phyloP scores from a whole-genome alignment of 805 yeast species.

The Barnettozyma californica region DNA sequence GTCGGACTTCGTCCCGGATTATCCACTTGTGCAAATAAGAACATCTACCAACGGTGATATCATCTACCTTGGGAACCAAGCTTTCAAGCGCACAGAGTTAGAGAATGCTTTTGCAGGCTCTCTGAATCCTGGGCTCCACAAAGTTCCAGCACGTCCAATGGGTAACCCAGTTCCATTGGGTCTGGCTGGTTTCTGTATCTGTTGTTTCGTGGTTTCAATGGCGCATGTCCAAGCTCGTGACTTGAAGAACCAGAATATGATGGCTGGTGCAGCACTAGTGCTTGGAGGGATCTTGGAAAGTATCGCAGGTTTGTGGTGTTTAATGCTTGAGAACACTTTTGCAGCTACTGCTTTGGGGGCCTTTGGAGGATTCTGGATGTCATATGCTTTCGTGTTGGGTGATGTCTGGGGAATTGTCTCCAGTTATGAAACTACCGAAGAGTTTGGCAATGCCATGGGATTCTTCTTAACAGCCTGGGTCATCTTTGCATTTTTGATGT shows the following conservation, averaged over 20 bases:
- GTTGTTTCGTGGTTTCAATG: slow-evolving; percentile 53
- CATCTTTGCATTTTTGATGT: slow-evolving; percentile 54
- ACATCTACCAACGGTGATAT: slow-evolving; percentile 31
- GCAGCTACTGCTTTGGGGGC: slow-evolving; percentile 52
- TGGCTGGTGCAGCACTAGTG: slow-evolving; percentile 61
- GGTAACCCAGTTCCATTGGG: slow-evolving; percentile 80
- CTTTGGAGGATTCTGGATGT: slow-evolving; percentile 73
- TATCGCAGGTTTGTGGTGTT: slow-evolving; percentile 71
- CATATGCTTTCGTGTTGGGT: slow-evolving; percentile 59
- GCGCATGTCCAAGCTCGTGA: slow-evolving; percentile 65
- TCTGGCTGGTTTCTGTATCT: slow-evolving; percentile 58
- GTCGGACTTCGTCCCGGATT: neutral
- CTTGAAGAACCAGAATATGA: slow-evolving; percentile 51
- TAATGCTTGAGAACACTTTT: slow-evolving; percentile 70
- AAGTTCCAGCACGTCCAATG: slow-evolving; percentile 43
- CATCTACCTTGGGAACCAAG: slow-evolving; percentile 35
- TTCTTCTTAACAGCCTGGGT: slow-evolving; percentile 60
- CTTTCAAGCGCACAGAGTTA: slow-evolving; percentile 49
- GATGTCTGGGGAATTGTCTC: slow-evolving; percentile 53
- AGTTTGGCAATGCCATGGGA: slow-evolving; percentile 48
- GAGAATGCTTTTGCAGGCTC: slow-evolving; percentile 60
- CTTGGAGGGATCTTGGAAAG: slow-evolving; percentile 71
- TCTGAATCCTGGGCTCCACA: slow-evolving; percentile 40
- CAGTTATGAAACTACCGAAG: slow-evolving; percentile 42
- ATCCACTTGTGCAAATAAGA: slow-evolving; percentile 13